Conservation (phyloP, 257 asterid genomes). For the Sherardia arvensis region DNA sequence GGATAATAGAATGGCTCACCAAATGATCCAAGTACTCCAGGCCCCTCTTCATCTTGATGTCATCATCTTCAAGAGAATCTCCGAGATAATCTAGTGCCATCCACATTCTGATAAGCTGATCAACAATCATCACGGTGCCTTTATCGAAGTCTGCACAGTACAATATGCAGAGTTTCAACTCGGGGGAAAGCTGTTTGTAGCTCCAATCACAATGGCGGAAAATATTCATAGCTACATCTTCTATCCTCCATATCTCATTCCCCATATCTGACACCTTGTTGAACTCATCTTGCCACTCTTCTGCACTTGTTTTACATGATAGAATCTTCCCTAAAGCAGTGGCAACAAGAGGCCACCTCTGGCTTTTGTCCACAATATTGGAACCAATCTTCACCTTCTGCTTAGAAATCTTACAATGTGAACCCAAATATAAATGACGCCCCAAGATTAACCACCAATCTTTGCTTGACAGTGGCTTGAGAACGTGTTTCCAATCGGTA, state of each 20-base stretch:
- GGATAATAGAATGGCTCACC: neutral
- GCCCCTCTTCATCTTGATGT: neutral
- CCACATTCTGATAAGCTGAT: neutral
- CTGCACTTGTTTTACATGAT: neutral
- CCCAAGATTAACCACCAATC: conserved; percentile 13
- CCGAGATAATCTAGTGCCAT: neutral
- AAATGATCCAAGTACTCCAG: neutral
- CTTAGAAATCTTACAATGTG: neutral
- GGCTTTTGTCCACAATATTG: neutral
- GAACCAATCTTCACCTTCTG: neutral
- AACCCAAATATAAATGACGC: neutral
- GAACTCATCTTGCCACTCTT: neutral
- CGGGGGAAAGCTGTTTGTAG: neutral
- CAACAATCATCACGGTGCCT: neutral
- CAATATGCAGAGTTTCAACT: neutral
- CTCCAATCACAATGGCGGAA: neutral
- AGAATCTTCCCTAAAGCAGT: neutral
- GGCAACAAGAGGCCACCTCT: neutral
- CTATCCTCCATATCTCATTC: neutral
- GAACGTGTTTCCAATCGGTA: neutral
- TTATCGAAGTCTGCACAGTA: neutral
- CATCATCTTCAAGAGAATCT: neutral
- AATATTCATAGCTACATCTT: neutral
- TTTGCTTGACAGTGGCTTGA: neutral
- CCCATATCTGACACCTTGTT: neutral